A percentile compares a stretch with the other conserved stretches of the same genome.
Evolutionary conservation across 768 basidiomycete genomes (phyloP).

Genomic region (Clavaria fumosa): DNA sequence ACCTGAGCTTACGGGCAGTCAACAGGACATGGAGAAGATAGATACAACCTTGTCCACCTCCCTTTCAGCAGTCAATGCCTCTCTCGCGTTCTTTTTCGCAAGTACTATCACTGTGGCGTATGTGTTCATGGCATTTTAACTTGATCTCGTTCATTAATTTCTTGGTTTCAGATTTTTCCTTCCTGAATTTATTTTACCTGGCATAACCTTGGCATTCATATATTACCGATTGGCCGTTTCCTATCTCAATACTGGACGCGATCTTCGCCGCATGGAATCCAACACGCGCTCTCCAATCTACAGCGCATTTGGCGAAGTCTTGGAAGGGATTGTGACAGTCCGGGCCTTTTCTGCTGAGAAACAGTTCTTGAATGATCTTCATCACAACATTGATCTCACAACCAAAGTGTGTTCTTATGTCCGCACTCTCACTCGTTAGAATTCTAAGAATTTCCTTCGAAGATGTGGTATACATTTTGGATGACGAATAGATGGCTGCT

Average conservation of each 20-base stretch:
- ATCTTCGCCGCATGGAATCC: conserved; percentile 81
- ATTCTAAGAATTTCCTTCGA: conserved; percentile 3
- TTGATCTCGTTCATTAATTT: conserved; percentile 5
- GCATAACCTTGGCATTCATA: conserved; percentile 50
- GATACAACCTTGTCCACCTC: conserved; percentile 57
- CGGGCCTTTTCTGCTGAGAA: conserved; percentile 78
- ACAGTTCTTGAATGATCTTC: conserved; percentile 60
- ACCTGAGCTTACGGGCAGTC: too few relatives aligned
- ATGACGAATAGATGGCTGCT: conserved; percentile 83
- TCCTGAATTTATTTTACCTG: conserved; percentile 72
- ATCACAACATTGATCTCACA: conserved; percentile 57
- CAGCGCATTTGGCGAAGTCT: conserved; percentile 64
- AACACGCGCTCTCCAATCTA: conserved; percentile 76
- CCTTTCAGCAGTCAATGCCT: conserved; percentile 62
- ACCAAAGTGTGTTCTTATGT: conserved; percentile 35
- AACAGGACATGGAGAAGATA: conserved; percentile 71
- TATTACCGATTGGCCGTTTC: conserved; percentile 62
- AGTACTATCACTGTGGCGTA: conserved; percentile 60
- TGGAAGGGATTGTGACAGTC: conserved; percentile 84
- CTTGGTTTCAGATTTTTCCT: conserved; percentile 43
- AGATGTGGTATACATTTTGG: conserved; percentile 84
- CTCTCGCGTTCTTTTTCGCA: conserved; percentile 61
- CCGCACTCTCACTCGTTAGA: background rate
- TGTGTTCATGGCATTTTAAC: conserved; percentile 15
- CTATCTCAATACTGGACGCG: conserved; percentile 67